These are phyloP conservation scores for Alternaria solani DNA, from an alignment of 2,329 filamentous ascomycete genomes.

Conservation along the genomic window DNA sequence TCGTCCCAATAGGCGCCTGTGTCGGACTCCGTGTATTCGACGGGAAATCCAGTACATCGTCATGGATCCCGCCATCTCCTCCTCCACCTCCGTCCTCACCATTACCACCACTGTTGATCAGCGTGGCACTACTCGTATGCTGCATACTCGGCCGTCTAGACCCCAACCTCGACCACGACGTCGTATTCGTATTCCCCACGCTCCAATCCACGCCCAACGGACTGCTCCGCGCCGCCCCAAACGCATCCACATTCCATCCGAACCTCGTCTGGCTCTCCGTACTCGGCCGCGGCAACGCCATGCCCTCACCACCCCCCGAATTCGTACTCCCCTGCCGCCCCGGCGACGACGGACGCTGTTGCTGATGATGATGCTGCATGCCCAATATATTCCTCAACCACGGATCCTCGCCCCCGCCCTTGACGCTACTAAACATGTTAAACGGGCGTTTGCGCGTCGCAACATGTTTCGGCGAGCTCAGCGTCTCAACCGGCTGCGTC, in stretches of 20 bases:
- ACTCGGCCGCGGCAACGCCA: slow-evolving; percentile 47
- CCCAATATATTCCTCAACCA: slow-evolving; percentile 56
- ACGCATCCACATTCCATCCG: slow-evolving; percentile 49
- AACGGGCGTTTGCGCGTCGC: slow-evolving; percentile 57
- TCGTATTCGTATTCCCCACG: slow-evolving; percentile 45
- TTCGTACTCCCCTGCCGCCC: slow-evolving; percentile 72
- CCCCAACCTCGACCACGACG: slow-evolving; percentile 75
- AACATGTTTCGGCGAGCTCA: slow-evolving; percentile 49
- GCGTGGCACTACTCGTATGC: slow-evolving; percentile 71
- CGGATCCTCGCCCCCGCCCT: slow-evolving; percentile 58
- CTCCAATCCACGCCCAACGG: slow-evolving; percentile 55
- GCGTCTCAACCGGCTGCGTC: slow-evolving; percentile 42
- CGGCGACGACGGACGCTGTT: slow-evolving; percentile 58
- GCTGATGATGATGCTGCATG: slow-evolving; percentile 43
- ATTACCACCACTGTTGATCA: slow-evolving; percentile 52
- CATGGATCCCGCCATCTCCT: slow-evolving; percentile 58
- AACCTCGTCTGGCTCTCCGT: slow-evolving; percentile 51
- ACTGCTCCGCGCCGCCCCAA: slow-evolving; percentile 53
- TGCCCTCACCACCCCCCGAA: slow-evolving; percentile 54
- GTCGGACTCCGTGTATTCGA: slow-evolving; percentile 61
- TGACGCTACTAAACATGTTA: slow-evolving; percentile 61
- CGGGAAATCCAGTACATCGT: slow-evolving; percentile 60
- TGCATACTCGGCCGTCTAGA: slow-evolving; percentile 84
- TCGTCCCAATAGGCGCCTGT: slow-evolving; percentile 79
- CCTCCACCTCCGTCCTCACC: no score